phyloP scores from a whole-genome alignment of 2,329 filamentous ascomycete species.

The Apiospora kogelbergensis region DNA sequence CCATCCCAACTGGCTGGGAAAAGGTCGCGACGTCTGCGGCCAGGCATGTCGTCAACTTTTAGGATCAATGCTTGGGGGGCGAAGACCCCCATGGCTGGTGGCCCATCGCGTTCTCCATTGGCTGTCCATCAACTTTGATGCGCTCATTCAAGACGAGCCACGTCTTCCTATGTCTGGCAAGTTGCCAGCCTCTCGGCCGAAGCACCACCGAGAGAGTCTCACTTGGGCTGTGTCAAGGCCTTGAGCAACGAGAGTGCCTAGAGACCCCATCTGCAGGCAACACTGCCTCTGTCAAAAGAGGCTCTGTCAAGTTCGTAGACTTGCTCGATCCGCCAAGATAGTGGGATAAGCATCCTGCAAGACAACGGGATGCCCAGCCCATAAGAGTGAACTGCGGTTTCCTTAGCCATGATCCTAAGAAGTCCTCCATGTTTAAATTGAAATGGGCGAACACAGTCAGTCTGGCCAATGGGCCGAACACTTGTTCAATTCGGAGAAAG shows the following conservation, averaged over 20 bases:
- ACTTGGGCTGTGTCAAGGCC: neutral
- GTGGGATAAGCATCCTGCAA: too few relatives aligned
- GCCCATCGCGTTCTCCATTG: neutral
- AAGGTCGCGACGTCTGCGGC: slow-evolving; percentile 1
- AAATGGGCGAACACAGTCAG: neutral
- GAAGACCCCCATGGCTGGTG: neutral
- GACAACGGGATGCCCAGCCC: neutral
- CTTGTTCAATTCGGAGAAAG: neutral
- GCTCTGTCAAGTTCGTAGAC: neutral
- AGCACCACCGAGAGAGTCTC: neutral
- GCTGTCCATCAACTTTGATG: neutral
- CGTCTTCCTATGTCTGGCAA: neutral
- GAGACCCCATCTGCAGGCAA: neutral
- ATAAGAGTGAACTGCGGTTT: neutral
- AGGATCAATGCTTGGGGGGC: neutral
- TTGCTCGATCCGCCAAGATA: neutral
- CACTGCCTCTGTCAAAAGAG: neutral
- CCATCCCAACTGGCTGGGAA: neutral
- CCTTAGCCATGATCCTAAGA: neutral
- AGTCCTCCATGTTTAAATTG: neutral
- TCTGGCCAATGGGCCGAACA: neutral
- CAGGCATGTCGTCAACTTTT: neutral
- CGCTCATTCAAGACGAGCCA: neutral
- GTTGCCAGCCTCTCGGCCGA: neutral
- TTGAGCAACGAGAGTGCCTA: neutral